Conservation (phyloP, 768 basidiomycete species). For the Mycena galericulata region DNA sequence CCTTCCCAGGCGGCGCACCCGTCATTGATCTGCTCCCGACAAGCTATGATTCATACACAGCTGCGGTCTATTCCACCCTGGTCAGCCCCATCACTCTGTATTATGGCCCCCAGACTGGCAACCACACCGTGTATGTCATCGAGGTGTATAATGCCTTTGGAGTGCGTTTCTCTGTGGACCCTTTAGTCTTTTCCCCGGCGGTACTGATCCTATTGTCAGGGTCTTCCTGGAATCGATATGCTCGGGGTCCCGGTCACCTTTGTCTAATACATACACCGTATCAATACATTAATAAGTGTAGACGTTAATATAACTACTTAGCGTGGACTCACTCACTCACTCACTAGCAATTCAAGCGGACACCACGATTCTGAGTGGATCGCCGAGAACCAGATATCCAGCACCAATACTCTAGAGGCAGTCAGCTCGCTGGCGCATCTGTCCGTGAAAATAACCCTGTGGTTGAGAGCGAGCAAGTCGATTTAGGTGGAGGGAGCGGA, state of each 20-base stretch:
- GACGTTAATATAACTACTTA: no score
- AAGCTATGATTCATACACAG: background rate
- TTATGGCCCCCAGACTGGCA: background rate
- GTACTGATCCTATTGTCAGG: background rate
- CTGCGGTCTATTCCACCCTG: background rate
- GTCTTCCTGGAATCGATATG: background rate
- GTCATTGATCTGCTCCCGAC: background rate
- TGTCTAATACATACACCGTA: no score
- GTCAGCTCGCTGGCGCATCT: no score
- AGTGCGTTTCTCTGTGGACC: background rate
- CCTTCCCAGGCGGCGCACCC: background rate
- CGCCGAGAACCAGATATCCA: no score
- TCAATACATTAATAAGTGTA: no score
- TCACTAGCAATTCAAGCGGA: no score
- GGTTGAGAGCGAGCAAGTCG: no score
- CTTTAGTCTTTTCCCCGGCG: background rate
- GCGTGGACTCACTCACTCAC: no score
- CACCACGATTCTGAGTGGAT: no score
- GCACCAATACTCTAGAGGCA: no score
- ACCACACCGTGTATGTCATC: constrained; percentile 15
- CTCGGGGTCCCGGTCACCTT: background rate
- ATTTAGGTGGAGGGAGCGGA: no score
- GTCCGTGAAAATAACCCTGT: no score
- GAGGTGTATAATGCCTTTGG: constrained; percentile 6
- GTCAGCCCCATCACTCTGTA: background rate